These are phyloP conservation scores for Dispira parvispora DNA, from an alignment of 192 early-diverging fungal genomes.

Conservation along the genomic window DNA sequence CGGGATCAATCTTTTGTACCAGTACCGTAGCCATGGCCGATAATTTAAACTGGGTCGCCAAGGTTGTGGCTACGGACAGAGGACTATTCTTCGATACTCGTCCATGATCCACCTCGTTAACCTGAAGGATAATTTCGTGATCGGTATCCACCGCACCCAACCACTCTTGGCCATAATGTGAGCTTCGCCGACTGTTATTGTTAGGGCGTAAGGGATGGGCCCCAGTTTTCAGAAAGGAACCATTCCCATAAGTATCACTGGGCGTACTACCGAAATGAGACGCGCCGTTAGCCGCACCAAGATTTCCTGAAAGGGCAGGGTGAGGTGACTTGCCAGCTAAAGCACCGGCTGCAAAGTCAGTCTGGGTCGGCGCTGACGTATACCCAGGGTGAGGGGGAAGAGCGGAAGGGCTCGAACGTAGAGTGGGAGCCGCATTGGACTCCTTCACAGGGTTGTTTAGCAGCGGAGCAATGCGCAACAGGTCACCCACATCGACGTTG, in stretches of 20 bases:
- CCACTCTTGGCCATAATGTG: conserved; percentile 11
- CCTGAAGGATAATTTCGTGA: conserved; percentile 21
- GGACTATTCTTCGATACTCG: conserved; percentile 21
- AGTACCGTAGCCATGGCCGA: conserved; percentile 18
- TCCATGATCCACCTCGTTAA: conserved; percentile 22
- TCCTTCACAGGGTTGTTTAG: conserved; percentile 15
- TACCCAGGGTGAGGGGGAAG: background rate
- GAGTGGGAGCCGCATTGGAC: conserved; percentile 1
- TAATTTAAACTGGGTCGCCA: conserved; percentile 23
- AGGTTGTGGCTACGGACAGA: conserved; percentile 16
- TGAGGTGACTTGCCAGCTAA: background rate
- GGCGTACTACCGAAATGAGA: background rate
- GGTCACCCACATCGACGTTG: conserved; percentile 24
- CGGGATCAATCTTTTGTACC: conserved; percentile 45
- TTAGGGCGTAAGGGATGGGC: background rate
- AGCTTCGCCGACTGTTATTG: conserved; percentile 6
- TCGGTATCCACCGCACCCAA: conserved; percentile 14
- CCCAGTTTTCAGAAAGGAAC: background rate
- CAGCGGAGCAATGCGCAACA: conserved; percentile 22
- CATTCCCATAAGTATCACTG: conserved; percentile 9
- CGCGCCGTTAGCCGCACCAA: conserved; percentile 7
- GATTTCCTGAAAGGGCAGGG: conserved; percentile 7
- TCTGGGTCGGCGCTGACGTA: too few species aligned
- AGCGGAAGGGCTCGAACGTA: background rate
- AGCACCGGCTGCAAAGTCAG: background rate